Percentiles rank a stretch among this genome's conserved stretches.
phyloP scores from a whole-genome alignment of 352 stramenopile species.

The Lagenidium sp. region DNA sequence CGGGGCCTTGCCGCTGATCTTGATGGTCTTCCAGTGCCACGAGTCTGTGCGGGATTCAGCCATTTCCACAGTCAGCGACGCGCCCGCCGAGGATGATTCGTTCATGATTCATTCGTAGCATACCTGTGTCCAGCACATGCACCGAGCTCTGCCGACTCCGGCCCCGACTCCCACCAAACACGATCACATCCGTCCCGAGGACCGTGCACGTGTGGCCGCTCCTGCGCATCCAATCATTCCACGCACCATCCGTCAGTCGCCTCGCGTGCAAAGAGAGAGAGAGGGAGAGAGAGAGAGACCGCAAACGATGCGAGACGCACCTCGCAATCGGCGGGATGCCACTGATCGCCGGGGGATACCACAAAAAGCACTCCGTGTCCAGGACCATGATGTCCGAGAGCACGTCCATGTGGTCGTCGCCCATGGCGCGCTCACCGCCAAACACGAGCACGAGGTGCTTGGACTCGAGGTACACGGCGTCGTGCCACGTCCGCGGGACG shows the following conservation, averaged over 20 bases:
- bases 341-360: slow-evolving; percentile 87
- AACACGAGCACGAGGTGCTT: slow-evolving; percentile 91
- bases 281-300: no score
- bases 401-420: slow-evolving; percentile 53
- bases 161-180: slow-evolving; percentile 69
- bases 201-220: slow-evolving; percentile 73
- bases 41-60: no score
- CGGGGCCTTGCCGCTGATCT: slow-evolving; percentile 84
- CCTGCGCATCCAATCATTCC: no score
- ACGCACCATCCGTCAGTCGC: no score
- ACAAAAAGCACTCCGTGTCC: slow-evolving; percentile 91
- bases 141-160: slow-evolving; percentile 68
- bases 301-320: no score
- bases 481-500: slow-evolving; percentile 86
- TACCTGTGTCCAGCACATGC: slow-evolving; percentile 65
- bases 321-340: slow-evolving; percentile 46
- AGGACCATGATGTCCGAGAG: slow-evolving; percentile 87
- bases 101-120: no score
- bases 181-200: slow-evolving; percentile 63
- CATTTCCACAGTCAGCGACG: background rate
- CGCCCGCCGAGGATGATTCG: no score
- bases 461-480: slow-evolving; percentile 77
- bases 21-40: slow-evolving; percentile 87
- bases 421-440: slow-evolving; percentile 78
- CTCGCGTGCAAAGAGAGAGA: no score